Percentiles rank a stretch among this genome's conserved stretches.
phyloP scores from a whole-genome alignment of 2,329 filamentous ascomycete species.

The Plenodomus lindquistii region DNA sequence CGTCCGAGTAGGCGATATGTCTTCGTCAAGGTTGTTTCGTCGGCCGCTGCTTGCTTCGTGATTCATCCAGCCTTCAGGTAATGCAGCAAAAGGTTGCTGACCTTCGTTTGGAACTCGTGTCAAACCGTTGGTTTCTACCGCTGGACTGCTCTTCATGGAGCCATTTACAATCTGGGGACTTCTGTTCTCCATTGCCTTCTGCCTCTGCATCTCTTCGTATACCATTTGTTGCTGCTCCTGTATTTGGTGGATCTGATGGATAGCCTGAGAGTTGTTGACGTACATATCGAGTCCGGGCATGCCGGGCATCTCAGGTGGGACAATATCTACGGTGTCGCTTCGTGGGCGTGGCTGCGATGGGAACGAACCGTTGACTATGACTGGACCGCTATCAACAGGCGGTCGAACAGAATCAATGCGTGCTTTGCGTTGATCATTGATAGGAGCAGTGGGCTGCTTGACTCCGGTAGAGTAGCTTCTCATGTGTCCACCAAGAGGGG shows the following conservation, averaged over 20 bases:
- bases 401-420: constrained; percentile 34
- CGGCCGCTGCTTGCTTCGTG: constrained; percentile 30
- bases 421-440: constrained; percentile 27
- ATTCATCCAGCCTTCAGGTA: constrained; percentile 35
- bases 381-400: constrained; percentile 35
- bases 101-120: constrained; percentile 27
- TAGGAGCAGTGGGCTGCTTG: constrained; percentile 12
- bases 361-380: constrained; percentile 48
- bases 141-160: constrained; percentile 20
- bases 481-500: constrained; percentile 50
- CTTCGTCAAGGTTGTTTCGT: constrained; percentile 24
- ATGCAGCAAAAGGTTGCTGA: constrained; percentile 29
- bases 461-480: constrained; percentile 46
- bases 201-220: constrained; percentile 39
- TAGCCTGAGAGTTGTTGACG: constrained; percentile 20
- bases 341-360: constrained; percentile 31
- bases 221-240: constrained; percentile 38
- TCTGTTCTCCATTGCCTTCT: constrained; percentile 27
- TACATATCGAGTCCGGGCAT: constrained; percentile 29
- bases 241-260: constrained; percentile 30
- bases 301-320: constrained; percentile 22
- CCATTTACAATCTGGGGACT: constrained; percentile 32
- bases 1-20: constrained; percentile 35
- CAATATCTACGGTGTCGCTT: constrained; percentile 31
- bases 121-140: constrained; percentile 24